Evolutionary conservation across 2,329 filamentous ascomycete genomes (phyloP), one percentile per base, ranked within the genome.

Genomic region (Penicillium sp.): DNA sequence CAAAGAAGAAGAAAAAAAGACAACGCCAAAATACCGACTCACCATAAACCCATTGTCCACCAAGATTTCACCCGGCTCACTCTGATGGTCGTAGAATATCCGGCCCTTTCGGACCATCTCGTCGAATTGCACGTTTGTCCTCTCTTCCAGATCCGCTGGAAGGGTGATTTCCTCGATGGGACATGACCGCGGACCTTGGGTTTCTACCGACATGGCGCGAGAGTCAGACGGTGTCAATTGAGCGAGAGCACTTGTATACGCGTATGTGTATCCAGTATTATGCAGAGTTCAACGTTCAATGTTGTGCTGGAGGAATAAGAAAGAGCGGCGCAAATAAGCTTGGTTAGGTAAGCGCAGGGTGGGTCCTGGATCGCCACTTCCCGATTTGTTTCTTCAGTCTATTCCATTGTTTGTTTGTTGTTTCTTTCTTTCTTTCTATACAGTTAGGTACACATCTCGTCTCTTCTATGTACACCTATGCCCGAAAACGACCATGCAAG

Each of bases 121-220:
- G 47, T 66, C 64, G 55, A 66, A 66, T 53, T 58, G 60, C 3
- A 40, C 52, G 24, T 60, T 50, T 16, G 59, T 62, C 23, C 26
- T 49, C 12, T 47, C 9, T 60, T 74, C 48, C 62, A 74, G 57
- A 62, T 74, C 61, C 51, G 61, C 23, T 59, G 67, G 42, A 43
- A 59, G 57, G 24, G 46, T 24, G 23, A 56, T 55, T 20, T 59
- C 52, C 26, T 59, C 52, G 33, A 48, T 33, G 40, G 43, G n/a
- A n/a, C 24, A 43, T 47, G 52, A 28, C 23, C 30, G 26, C 9
- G 20, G 9, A 21, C 26, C 28, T 16, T 47, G 40, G 9, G 23
- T 7, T 48, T 40, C 12, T 20, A 11, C 20, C 7, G 43, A n/a
- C 52, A 54, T 55, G 23, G 9, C 30, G 43, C 20, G 16, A 3